A percentile compares a stretch with the other conserved stretches of the same genome.
Evolutionary conservation across 345 rosid genomes (phyloP).

Genomic region (Arabidopsis suecica): DNA sequence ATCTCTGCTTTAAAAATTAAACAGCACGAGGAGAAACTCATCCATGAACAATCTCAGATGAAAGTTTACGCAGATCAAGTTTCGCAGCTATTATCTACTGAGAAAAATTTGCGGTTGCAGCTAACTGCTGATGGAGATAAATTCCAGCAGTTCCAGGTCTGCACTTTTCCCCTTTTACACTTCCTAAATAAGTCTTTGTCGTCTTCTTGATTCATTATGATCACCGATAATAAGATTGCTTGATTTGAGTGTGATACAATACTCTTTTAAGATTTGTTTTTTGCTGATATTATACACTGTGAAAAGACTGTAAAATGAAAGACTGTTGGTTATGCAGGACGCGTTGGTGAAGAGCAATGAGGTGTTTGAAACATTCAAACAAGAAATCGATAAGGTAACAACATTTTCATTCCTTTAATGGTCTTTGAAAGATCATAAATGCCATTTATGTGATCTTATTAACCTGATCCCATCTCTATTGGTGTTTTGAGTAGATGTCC

Average conservation of each 20-base stretch:
- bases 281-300: neutral
- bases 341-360: constrained; percentile 91
- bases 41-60: constrained; percentile 89
- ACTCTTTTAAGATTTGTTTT: neutral
- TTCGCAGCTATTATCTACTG: constrained; percentile 80
- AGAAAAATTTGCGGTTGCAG: constrained; percentile 83
- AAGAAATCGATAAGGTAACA: constrained; percentile 87
- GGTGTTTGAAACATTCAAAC: constrained; percentile 92
- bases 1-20: constrained; percentile 75
- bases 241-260: constrained; percentile 5
- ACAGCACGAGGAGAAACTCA: constrained; percentile 83
- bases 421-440: neutral
- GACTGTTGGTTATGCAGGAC: constrained; percentile 61
- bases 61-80: constrained; percentile 91
- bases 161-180: constrained; percentile 8
- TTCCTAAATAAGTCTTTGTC: neutral
- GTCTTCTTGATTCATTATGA: neutral
- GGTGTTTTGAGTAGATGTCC: constrained; percentile 63
- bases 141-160: constrained; percentile 93
- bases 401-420: neutral
- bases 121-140: constrained; percentile 94
- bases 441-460: neutral
- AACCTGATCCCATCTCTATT: constrained; percentile 8
- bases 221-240: neutral
- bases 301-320: neutral